These are phyloP conservation scores for Mucor indicus DNA, from an alignment of 371 early-diverging fungal species.

Conservation along the genomic window DNA sequence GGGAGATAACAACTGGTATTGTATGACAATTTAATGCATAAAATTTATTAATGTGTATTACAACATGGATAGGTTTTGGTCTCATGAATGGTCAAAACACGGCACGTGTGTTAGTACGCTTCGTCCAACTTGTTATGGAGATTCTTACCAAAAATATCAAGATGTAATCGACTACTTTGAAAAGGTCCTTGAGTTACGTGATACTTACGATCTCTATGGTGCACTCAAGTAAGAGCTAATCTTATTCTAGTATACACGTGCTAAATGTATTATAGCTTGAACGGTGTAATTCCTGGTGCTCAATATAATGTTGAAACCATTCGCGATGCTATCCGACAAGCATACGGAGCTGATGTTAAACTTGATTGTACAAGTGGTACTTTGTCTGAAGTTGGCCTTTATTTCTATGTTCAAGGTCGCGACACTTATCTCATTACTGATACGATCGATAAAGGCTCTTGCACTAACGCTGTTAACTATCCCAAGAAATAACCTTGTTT, in stretches of 20 bases:
- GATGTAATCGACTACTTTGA: conserved; percentile 49
- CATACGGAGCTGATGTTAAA: conserved; percentile 24
- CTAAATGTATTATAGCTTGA: conserved; percentile 28
- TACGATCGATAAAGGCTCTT: no score
- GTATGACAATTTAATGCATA: no score
- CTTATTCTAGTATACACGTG: no score
- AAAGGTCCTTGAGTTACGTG: conserved; percentile 36
- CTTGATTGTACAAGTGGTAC: conserved; percentile 28
- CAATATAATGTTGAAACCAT: conserved; percentile 29
- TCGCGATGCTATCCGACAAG: conserved; percentile 26
- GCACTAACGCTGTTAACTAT: no score
- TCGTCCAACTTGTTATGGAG: conserved; percentile 41
- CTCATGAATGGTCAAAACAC: conserved; percentile 57
- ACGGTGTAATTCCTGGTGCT: conserved; percentile 41
- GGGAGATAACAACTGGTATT: conserved; percentile 40
- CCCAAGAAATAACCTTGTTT: no score
- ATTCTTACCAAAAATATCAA: conserved; percentile 31
- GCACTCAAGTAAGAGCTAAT: conserved; percentile 35
- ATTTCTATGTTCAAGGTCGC: conserved; percentile 41
- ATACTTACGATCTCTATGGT: conserved; percentile 41
- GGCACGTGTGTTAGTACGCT: conserved; percentile 54
- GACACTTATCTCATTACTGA: conserved; percentile 33
- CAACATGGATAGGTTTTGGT: conserved; percentile 45
- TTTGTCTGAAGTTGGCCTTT: conserved; percentile 34
- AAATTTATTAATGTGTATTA: no score